These are phyloP conservation scores for Cardamine occulta DNA, from an alignment of 345 rosid species.

Conservation along the genomic window DNA sequence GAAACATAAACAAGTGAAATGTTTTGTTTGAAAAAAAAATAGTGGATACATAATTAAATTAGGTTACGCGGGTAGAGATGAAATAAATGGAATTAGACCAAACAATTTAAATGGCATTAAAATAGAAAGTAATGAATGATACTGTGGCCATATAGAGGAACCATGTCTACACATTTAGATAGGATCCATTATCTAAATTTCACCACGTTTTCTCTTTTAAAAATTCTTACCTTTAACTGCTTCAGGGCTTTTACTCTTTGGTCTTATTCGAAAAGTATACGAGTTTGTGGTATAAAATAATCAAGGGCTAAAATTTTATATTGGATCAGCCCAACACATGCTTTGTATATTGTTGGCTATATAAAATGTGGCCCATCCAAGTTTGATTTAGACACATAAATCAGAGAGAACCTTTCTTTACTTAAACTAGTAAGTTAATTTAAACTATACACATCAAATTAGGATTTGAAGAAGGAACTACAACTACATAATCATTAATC, in stretches of 20 bases:
- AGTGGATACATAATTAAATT: conserved; percentile 18
- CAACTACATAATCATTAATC: conserved; percentile 26
- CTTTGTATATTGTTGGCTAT: background rate
- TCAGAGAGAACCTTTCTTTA: conserved; percentile 10
- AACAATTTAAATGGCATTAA: conserved; percentile 27
- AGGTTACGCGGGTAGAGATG: conserved; percentile 39
- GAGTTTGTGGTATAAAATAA: background rate
- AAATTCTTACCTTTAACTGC: background rate
- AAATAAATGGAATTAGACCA: conserved; percentile 33
- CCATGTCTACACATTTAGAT: conserved; percentile 32
- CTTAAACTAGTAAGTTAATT: conserved; percentile 15
- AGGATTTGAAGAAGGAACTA: conserved; percentile 31
- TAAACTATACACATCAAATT: conserved; percentile 31
- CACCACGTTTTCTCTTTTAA: conserved; percentile 6
- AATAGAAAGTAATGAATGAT: conserved; percentile 31
- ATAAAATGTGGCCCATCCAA: background rate
- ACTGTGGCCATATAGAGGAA: conserved; percentile 22
- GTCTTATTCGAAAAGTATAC: background rate
- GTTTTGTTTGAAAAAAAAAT: background rate
- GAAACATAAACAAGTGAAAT: background rate
- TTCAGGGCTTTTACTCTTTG: background rate
- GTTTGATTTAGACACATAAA: background rate
- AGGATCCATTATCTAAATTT: conserved; percentile 1
- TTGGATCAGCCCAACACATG: background rate
- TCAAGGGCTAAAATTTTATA: background rate